phyloP scores from a whole-genome alignment of 352 stramenopile species.

The Peronospora belbahrii region DNA sequence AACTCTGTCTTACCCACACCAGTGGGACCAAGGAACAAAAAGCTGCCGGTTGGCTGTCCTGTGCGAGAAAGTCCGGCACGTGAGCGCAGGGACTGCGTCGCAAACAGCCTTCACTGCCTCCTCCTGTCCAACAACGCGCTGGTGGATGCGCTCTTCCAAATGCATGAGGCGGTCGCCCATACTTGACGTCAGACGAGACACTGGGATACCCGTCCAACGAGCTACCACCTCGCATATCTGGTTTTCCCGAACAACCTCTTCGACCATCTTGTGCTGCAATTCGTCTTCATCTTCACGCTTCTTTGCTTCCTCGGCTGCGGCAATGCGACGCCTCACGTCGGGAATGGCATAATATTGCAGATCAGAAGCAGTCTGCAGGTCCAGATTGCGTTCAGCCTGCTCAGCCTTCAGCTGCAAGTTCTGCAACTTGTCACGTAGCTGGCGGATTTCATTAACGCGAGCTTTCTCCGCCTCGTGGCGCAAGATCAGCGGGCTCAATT shows the following conservation, averaged over 20 bases:
- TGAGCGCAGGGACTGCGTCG: conserved; percentile 87
- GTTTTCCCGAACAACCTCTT: conserved; percentile 81
- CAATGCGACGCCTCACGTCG: conserved; percentile 84
- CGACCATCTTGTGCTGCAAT: conserved; percentile 59
- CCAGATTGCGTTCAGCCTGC: conserved; percentile 89
- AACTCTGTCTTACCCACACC: conserved; percentile 95
- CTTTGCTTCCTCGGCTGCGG: conserved; percentile 71
- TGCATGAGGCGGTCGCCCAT: conserved; percentile 79
- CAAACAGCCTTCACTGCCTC: conserved; percentile 88
- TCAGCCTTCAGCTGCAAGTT: conserved; percentile 91
- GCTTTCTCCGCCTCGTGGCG: conserved; percentile 90
- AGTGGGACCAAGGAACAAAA: conserved; percentile 94
- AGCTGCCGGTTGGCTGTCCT: conserved; percentile 90
- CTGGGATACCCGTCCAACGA: conserved; percentile 87
- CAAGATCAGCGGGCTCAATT: conserved; percentile 84
- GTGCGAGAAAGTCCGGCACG: conserved; percentile 84
- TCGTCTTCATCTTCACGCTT: conserved; percentile 48
- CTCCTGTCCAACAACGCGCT: conserved; percentile 92
- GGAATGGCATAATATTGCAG: conserved; percentile 95
- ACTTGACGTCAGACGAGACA: conserved; percentile 70
- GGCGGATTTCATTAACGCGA: conserved; percentile 88
- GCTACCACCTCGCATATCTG: conserved; percentile 88
- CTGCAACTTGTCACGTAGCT: conserved; percentile 91
- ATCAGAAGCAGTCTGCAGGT: conserved; percentile 92
- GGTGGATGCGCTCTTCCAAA: conserved; percentile 76